Conservation (phyloP, 139 green algal genomes). For the Coccomyxa sp. region DNA sequence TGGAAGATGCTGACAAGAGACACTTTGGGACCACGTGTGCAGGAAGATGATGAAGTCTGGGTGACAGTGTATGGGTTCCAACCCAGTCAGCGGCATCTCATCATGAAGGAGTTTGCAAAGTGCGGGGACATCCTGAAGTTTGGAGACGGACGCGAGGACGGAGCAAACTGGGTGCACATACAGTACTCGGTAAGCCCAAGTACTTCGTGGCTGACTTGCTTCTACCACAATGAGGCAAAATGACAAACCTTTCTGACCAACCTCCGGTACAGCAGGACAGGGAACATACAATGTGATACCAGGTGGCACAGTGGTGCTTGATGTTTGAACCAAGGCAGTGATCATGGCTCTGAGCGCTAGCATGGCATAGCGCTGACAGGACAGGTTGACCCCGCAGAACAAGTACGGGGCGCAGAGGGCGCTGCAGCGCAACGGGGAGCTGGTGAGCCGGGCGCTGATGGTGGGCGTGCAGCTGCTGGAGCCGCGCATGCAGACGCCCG, state of each 20-base stretch:
- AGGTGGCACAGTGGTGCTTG: conserved; percentile 2
- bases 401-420: conserved; percentile 44
- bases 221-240: too few relatives aligned
- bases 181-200: conserved; percentile 30
- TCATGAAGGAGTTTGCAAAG: conserved; percentile 45
- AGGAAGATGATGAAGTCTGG: conserved; percentile 26
- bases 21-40: too few relatives aligned
- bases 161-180: conserved; percentile 52
- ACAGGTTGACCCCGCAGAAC: conserved; percentile 22
- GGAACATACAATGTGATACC: too few relatives aligned
- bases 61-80: conserved; percentile 56
- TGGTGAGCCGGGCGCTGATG: conserved; percentile 32
- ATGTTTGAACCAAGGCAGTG: neutral
- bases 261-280: too few relatives aligned
- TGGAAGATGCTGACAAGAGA: too few relatives aligned
- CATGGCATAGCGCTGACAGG: neutral
- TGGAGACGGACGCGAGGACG: conserved; percentile 20
- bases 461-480: conserved; percentile 46
- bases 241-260: too few relatives aligned
- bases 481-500: neutral
- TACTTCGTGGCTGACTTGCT: neutral
- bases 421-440: conserved; percentile 35
- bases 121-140: conserved; percentile 43
- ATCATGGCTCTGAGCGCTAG: neutral
- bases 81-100: conserved; percentile 10